Percentiles rank a stretch among this genome's conserved stretches.
These are phyloP conservation scores for Paracorniculantispora psalliotae DNA, from an alignment of 2,329 filamentous ascomycete genomes.

Conservation along the genomic window DNA sequence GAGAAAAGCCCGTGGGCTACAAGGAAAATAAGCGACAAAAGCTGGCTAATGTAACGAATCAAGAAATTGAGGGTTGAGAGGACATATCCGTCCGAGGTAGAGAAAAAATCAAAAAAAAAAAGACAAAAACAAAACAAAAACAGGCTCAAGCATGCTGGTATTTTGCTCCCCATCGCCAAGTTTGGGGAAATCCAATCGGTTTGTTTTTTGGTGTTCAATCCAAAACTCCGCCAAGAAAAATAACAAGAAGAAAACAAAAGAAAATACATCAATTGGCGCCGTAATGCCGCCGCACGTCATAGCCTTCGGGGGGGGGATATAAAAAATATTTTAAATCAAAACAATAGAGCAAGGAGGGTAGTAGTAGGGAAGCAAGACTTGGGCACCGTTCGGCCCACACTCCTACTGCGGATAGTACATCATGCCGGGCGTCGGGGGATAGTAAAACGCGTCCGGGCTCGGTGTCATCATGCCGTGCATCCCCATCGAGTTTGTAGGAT, in stretches of 20 bases:
- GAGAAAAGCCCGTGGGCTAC: neutral
- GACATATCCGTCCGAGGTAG: no score
- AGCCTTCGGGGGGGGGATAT: neutral
- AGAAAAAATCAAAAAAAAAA: constrained; percentile 7
- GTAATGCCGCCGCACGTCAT: neutral
- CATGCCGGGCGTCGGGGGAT: constrained; percentile 51
- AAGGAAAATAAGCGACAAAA: neutral
- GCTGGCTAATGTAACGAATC: constrained; percentile 5
- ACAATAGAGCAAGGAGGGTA: neutral
- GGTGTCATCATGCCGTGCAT: constrained; percentile 79
- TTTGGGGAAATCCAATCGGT: neutral
- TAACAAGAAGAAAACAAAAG: neutral
- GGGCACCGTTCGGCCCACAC: constrained; percentile 17
- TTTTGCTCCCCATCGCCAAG: constrained; percentile 1
- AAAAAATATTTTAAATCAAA: neutral
- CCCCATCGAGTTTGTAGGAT: constrained; percentile 54
- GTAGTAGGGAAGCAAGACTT: neutral
- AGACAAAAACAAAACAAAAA: constrained; percentile 9
- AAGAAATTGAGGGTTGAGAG: constrained; percentile 13
- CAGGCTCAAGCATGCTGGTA: constrained; percentile 1
- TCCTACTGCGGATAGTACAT: constrained; percentile 58
- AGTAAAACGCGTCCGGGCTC: constrained; percentile 66
- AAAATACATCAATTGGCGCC: neutral
- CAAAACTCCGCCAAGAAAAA: neutral
- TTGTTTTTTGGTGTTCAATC: neutral